Base-by-base conservation (phyloP, 331 rosid genomes). In the Dryas integrifolia region DNA sequence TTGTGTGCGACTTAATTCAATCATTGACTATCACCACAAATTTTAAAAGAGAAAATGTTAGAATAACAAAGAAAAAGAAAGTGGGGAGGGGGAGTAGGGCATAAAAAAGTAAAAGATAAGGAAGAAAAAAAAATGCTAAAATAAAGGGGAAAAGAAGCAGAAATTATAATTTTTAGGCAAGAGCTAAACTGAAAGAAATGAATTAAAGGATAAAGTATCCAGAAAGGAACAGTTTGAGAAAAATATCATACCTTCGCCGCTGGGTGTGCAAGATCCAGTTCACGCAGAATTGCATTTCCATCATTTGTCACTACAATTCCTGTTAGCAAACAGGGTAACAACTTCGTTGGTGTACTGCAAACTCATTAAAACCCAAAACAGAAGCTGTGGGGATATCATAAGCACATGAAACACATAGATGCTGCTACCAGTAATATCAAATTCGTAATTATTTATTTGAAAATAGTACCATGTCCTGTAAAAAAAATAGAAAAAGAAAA, bases 301-400 rank as follows among this genome's bases (percentile, higher is more conserved):
- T 89, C 99, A 75, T 95, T 95, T 14, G 99, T 95, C 67, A 95
- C 99, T 57, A 95, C 99, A 44, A 95, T 95, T 58, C 98, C 98
- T 94, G 82, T 70, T 52, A 69, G 72, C 67, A 73, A 61, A 26
- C 44, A 50, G 44, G 40, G 64, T 9, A 35, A 58, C 7, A 72
- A 68, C 38, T 14, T 38, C 46, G 48, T 72, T 46, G 58, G 67
- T 5, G n/a, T 58, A 14, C 7, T 30, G 38, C 47, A 58, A 47
- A 47, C 15, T 6, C 48, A 58, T n/a, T 9, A 45, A 45, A 7
- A 47, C 5, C 35, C 4, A 41, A 45, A 39, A 18, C 15, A 45
- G 1, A 55, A 43, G 61, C 43, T 16, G 8, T 18, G 7, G 60
- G 40, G 6, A 18, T 15, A 51, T 26, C 30, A 61, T 35, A 21